These are phyloP conservation scores for Aureobasidium mangrovei DNA, from an alignment of 2,329 filamentous ascomycete species.

Conservation along the genomic window DNA sequence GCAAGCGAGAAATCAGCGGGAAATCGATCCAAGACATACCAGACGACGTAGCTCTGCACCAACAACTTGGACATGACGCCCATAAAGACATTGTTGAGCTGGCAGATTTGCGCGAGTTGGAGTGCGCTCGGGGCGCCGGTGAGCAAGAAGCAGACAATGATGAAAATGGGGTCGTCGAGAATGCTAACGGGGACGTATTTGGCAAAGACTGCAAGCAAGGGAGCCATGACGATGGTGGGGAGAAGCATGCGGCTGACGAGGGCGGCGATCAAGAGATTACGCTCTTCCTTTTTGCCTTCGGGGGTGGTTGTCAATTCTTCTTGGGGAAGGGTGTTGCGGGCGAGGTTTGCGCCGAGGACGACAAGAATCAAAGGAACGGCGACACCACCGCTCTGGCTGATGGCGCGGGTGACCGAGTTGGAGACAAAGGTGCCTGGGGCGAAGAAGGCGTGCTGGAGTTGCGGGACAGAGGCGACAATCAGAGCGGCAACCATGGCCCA, in stretches of 20 bases:
- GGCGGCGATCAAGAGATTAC: slow-evolving; percentile 74
- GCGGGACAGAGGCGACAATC: slow-evolving; percentile 77
- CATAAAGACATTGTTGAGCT: slow-evolving; percentile 95
- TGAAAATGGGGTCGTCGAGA: slow-evolving; percentile 92
- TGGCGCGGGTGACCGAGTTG: slow-evolving; percentile 84
- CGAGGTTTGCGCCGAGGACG: slow-evolving; percentile 88
- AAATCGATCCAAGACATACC: slow-evolving; percentile 46
- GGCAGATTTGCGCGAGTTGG: slow-evolving; percentile 95
- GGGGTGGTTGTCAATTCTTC: slow-evolving; percentile 54
- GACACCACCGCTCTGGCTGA: slow-evolving; percentile 77
- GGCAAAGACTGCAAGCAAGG: slow-evolving; percentile 73
- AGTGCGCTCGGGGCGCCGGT: slow-evolving; percentile 88
- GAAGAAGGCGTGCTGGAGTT: slow-evolving; percentile 79
- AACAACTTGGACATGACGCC: slow-evolving; percentile 85
- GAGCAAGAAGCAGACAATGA: slow-evolving; percentile 94
- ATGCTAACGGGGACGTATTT: slow-evolving; percentile 92
- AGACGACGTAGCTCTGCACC: slow-evolving; percentile 95
- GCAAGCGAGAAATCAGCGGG: too few relatives aligned
- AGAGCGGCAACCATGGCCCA: slow-evolving; percentile 96
- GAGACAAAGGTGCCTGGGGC: slow-evolving; percentile 78
- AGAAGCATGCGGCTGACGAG: slow-evolving; percentile 86
- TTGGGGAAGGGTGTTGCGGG: slow-evolving; percentile 75
- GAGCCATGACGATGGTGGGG: slow-evolving; percentile 86
- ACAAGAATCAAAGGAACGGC: slow-evolving; percentile 93
- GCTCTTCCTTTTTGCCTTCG: slow-evolving; percentile 60